Evolutionary conservation across 805 yeast genomes (phyloP).

Genomic region (Starmerella stellata): DNA sequence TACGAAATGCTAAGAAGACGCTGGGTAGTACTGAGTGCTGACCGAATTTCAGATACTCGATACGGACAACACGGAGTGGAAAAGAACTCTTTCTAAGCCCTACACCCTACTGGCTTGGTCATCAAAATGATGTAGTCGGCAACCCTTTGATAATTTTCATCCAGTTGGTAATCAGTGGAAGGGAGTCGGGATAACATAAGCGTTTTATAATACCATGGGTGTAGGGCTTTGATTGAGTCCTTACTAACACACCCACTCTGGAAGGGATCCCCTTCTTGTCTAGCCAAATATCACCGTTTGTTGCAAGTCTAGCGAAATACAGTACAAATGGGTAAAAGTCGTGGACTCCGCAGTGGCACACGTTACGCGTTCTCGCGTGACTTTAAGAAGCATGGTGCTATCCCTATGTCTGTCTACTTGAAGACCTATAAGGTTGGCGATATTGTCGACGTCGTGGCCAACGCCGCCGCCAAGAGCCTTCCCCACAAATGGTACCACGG

Average conservation of each 20-base stretch:
- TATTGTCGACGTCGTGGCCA: slow-evolving; percentile 97
- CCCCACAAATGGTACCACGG: slow-evolving; percentile 99
- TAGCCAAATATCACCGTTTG: not conserved
- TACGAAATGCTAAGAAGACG: slow-evolving; percentile 4
- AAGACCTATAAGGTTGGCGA: slow-evolving; percentile 98
- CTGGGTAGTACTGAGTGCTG: not conserved
- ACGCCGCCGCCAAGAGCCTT: slow-evolving; percentile 99
- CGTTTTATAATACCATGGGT: too few species aligned
- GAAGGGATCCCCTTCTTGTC: too few species aligned
- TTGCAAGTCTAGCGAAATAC: not conserved
- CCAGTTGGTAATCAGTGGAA: too few species aligned
- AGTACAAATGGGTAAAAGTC: slow-evolving; percentile 30
- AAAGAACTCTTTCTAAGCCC: too few species aligned
- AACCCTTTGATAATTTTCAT: too few species aligned
- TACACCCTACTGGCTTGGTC: too few species aligned
- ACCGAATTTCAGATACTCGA: not conserved
- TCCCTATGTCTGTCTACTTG: slow-evolving; percentile 90
- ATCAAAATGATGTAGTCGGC: too few species aligned
- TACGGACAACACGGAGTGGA: too few species aligned
- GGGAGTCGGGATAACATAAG: too few species aligned
- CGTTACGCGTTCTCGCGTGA: slow-evolving; percentile 99
- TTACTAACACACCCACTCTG: too few species aligned
- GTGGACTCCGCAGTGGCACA: slow-evolving; percentile 99
- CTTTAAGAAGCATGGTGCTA: slow-evolving; percentile 92
- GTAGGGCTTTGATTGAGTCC: too few species aligned